Base-by-base conservation (phyloP, 352 stramenopile species). In the Pythium sp. region DNA sequence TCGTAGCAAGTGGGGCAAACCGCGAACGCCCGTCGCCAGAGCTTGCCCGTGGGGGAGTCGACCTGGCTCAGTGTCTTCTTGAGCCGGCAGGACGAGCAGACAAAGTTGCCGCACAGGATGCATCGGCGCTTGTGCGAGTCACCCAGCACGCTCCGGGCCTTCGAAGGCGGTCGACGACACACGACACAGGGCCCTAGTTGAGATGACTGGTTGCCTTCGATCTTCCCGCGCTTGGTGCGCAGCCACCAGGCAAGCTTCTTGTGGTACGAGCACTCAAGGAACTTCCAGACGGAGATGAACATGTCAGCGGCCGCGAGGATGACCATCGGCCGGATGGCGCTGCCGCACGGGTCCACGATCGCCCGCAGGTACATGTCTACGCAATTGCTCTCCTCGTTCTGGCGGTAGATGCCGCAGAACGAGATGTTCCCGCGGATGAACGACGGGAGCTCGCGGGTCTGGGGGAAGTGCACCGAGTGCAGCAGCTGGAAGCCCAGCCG, bases 401-500 rank as follows among this genome's bases (percentile, higher is more conserved):
- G 26, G 14, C 54, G 28, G 54, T 41, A 59, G 28, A 59, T 59
- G 54, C 54, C 54, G 9, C 54, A 34, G 28, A 59, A 26, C 28
- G 54, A 41, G 26, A 59, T 41, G 51, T 76, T 72, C 5, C 65
- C 74, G 2, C 74, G 71, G 0, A 80, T 65, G 5, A 67, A 63
- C 1, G 56, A 62, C 14, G 73, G 73, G 8, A 80, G 53, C 5
- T 74, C 65, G 24, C 72, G 68, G 0, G 70, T 81, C 58, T 79
- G 75, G 2, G 75, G 74, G 22, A 81, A 79, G 3, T 70, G 71
- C 20, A 83, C 69, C 11, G 76, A 83, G 67, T 83, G 76, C n/a
- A 81, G 54, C 7, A 83, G 63, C 22, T 81, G 73, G 32, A 75
- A 81, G 26, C 76, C 76, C 5, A 79, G 63, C 11, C 72, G 66